These are phyloP conservation scores for Verticillium nonalfalfae DNA, from an alignment of 2,329 filamentous ascomycete genomes.

Conservation along the genomic window DNA sequence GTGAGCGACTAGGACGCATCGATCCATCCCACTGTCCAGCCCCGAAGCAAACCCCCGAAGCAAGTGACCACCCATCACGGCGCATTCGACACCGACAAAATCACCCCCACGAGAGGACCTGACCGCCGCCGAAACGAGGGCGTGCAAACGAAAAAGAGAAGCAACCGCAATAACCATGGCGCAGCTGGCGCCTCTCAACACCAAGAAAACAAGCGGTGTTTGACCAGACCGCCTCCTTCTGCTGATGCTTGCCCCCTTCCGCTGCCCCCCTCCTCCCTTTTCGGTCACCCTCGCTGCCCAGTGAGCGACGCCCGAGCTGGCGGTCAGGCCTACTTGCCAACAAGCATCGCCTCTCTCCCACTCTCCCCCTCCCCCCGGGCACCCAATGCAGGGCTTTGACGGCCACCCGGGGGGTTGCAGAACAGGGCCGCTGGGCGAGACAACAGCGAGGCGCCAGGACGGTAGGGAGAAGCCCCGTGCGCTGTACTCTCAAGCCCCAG, in stretches of 20 bases:
- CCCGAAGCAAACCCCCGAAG: background rate
- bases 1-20: background rate
- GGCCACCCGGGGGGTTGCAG: background rate
- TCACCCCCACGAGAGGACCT: background rate
- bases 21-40: background rate
- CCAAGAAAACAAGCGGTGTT: background rate
- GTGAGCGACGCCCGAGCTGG: background rate
- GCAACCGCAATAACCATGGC: background rate
- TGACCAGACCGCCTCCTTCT: background rate
- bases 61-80: background rate
- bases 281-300: background rate
- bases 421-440: background rate
- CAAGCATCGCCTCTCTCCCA: too few species aligned
- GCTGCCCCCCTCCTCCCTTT: too few species aligned
- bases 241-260: too few species aligned
- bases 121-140: background rate
- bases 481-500: background rate
- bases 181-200: background rate
- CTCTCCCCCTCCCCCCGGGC: too few species aligned
- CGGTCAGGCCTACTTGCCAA: background rate
- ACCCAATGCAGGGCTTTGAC: background rate
- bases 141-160: background rate
- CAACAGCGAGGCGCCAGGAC: background rate
- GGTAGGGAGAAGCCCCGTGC: too few species aligned
- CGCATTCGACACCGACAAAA: background rate